Percentiles rank a stretch among this genome's conserved stretches.
Evolutionary conservation across 306 rosid genomes (phyloP).

Genomic region (Vicia sativa): DNA sequence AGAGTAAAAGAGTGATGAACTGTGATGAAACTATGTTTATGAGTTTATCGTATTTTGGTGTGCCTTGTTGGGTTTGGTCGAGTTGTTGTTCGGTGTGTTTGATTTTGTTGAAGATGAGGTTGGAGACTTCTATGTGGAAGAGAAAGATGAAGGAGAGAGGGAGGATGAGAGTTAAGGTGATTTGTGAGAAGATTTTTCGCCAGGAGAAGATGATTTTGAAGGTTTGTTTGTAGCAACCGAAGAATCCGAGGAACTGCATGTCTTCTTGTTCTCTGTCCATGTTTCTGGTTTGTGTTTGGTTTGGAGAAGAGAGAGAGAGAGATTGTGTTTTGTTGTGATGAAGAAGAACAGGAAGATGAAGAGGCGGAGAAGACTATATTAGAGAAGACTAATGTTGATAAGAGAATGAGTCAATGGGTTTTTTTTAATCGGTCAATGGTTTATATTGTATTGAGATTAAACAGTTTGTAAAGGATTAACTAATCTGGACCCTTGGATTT

Average conservation of each 20-base stretch:
- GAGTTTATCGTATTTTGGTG: conserved; percentile 32
- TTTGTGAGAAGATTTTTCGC: conserved; percentile 55
- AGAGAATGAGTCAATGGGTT: not conserved
- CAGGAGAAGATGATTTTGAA: conserved; percentile 46
- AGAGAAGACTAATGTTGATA: not conserved
- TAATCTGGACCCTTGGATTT: no score
- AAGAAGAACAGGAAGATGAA: not conserved
- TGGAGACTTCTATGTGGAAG: conserved; percentile 47
- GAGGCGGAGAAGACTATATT: not conserved
- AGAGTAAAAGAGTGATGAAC: conserved; percentile 35
- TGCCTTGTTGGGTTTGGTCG: not conserved
- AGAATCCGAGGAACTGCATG: conserved; percentile 52
- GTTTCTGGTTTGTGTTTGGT: not conserved
- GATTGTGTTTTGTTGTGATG: not conserved
- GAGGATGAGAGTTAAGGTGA: conserved; percentile 53
- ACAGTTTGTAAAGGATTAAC: not conserved
- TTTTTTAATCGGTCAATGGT: no score
- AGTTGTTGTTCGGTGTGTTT: not conserved
- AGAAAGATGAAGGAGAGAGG: conserved; percentile 58
- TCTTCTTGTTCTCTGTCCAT: conserved; percentile 71
- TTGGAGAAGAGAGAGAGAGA: conserved; percentile 2
- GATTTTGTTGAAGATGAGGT: conserved; percentile 43
- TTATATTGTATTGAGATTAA: not conserved
- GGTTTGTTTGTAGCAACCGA: conserved; percentile 55
- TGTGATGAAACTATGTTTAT: conserved; percentile 44